Conservation (phyloP, 129 eudicot species). For the Centella asiatica region DNA sequence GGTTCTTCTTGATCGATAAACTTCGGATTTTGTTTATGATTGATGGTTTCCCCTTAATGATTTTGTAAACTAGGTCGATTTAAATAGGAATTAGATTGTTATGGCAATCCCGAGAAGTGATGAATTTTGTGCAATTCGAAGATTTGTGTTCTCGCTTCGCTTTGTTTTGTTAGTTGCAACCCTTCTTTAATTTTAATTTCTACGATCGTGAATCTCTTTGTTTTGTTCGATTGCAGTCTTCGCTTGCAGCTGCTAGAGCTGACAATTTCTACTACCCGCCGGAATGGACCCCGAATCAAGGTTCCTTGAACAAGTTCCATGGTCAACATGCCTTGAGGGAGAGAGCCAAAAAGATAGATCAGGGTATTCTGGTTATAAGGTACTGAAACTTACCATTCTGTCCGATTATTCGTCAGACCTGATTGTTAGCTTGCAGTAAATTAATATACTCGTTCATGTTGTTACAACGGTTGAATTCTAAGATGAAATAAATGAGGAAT, state of each 20-base stretch:
- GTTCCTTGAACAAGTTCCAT: conserved; percentile 86
- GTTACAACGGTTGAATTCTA: too few relatives aligned
- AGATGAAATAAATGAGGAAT: too few relatives aligned
- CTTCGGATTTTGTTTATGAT: background rate
- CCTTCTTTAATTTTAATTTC: background rate
- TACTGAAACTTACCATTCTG: conserved; percentile 19
- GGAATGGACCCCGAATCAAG: conserved; percentile 98
- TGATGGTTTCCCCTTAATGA: background rate
- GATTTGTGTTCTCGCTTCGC: background rate
- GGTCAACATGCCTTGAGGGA: conserved; percentile 99
- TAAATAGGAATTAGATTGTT: background rate
- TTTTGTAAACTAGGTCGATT: background rate
- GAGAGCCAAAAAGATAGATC: conserved; percentile 89
- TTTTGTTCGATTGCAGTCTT: conserved; percentile 54
- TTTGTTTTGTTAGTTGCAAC: background rate
- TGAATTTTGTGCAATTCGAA: background rate
- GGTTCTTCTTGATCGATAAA: background rate
- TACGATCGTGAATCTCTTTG: background rate
- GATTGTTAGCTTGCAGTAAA: background rate
- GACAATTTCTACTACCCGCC: conserved; percentile 96
- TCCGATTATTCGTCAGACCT: background rate
- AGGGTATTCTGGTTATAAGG: conserved; percentile 96
- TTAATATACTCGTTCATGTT: too few relatives aligned
- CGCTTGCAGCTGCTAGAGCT: conserved; percentile 99
- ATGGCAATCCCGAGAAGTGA: background rate